Base-by-base conservation (phyloP, 768 basidiomycete genomes). In the Mycena kentingensis region DNA sequence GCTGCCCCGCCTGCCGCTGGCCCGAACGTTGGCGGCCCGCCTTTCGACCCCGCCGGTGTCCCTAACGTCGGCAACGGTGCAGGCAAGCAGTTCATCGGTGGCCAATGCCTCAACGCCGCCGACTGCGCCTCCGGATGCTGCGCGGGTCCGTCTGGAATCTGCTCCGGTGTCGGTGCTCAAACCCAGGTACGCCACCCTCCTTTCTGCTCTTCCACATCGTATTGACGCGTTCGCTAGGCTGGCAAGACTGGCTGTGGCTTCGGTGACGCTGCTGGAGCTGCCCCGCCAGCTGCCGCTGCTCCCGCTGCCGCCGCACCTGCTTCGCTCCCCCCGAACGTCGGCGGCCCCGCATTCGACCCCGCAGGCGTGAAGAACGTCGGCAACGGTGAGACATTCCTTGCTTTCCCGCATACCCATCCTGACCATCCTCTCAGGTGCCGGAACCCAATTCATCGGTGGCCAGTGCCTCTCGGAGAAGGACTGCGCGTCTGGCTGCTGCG, bases 81-180 rank as follows among this genome's bases (percentile, higher is more conserved):
- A 5, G 41, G 41, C 41, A 42, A 42, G 41, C 41, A 42, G 41
- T 42, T 42, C 25, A 42, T 42, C 24, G 41, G 41, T 26, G 41
- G 41, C 41, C 41, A 42, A n/a, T 42, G 41, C 19, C 41, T 42
- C 13, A 24, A 19, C n/a, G 41, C 41, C 11, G 41, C 41, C 19
- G 41, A 42, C 25, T 42, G 41, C 18, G 41, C 22, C 7, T 42
- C 41, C 26, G 41, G 41, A 8, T 42, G 41, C 41, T 42, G 41
- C 26, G 41, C 41, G 6, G 41, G 41, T n/a, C 41, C 41, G 7
- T 42, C 41, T 24, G 41, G 41, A 7, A 42, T 42, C 19, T 42
- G 41, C 41, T 24, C 22, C 18, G 41, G 41, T 42, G 41, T 42
- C 25, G 41, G 41, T 10, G 41, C 41, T n/a, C 41, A 42, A 26